Percentiles rank a stretch among this genome's conserved stretches.
These are phyloP conservation scores for Aspergillus conjunctus DNA, from an alignment of 495 filamentous ascomycete genomes.

Conservation along the genomic window DNA sequence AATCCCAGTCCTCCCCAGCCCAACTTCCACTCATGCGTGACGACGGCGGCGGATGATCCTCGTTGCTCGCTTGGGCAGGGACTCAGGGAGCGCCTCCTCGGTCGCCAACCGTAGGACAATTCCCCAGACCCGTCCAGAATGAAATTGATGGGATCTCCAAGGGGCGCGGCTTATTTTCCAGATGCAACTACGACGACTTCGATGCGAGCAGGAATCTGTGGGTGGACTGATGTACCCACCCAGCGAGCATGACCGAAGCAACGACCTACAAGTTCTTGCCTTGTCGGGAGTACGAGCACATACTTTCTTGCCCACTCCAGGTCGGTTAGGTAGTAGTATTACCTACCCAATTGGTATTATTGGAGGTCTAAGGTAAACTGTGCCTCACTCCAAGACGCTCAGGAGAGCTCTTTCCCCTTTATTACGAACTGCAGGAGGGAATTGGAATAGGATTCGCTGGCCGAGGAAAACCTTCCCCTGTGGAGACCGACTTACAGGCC, in stretches of 20 bases:
- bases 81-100: slow-evolving; percentile 19
- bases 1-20: background rate
- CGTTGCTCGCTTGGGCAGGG: slow-evolving; percentile 18
- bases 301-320: too few relatives aligned
- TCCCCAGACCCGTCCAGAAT: slow-evolving; percentile 20
- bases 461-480: background rate
- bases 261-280: too few relatives aligned
- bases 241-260: too few relatives aligned
- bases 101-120: slow-evolving; percentile 18
- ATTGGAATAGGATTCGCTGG: slow-evolving; percentile 1
- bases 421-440: slow-evolving; percentile 17
- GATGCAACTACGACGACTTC: background rate
- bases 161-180: slow-evolving; percentile 7
- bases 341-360: too few relatives aligned
- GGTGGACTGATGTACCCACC: background rate
- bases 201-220: background rate
- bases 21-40: slow-evolving; percentile 20
- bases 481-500: slow-evolving; percentile 6
- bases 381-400: background rate
- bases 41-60: slow-evolving; percentile 30
- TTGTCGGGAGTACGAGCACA: too few relatives aligned
- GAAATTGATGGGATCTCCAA: background rate
- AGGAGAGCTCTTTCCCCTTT: slow-evolving; percentile 12
- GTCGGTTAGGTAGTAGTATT: too few relatives aligned
- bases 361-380: background rate